A percentile compares a stretch with the other conserved stretches of the same genome.
phyloP scores from a whole-genome alignment of 2,329 filamentous ascomycete species.

The Penicillium psychrosexuale region DNA sequence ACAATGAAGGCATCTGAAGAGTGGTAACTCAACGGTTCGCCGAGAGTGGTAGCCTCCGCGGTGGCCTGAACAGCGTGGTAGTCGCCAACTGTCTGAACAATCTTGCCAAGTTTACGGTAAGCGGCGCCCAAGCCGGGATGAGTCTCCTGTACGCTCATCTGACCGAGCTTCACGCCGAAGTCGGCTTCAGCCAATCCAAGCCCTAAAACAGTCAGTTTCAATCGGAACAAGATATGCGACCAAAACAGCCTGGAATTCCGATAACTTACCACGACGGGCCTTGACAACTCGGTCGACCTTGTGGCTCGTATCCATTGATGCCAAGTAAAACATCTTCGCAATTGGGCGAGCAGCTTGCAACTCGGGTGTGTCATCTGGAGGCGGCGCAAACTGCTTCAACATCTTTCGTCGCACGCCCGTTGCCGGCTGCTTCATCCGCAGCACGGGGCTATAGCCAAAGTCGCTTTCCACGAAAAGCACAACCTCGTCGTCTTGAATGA shows the following conservation, averaged over 20 bases:
- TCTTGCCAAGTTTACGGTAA: constrained; percentile 90
- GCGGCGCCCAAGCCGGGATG: constrained; percentile 84
- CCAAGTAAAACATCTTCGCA: constrained; percentile 94
- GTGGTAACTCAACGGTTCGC: constrained; percentile 91
- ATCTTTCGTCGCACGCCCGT: constrained; percentile 94
- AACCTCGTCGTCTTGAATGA: constrained; percentile 96
- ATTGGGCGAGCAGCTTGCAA: constrained; percentile 82
- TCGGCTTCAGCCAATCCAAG: constrained; percentile 90
- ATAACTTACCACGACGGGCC: constrained; percentile 71
- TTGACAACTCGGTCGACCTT: constrained; percentile 95
- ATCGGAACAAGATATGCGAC: not conserved
- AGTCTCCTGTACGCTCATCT: constrained; percentile 84
- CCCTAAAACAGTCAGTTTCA: constrained; percentile 51
- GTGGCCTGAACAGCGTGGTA: constrained; percentile 96
- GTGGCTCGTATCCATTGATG: constrained; percentile 94
- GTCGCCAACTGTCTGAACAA: constrained; percentile 89
- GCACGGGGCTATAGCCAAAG: constrained; percentile 94
- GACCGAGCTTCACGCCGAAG: constrained; percentile 83
- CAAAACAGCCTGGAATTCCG: not conserved
- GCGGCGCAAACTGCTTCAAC: constrained; percentile 96
- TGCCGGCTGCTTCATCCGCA: constrained; percentile 93
- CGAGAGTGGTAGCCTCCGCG: constrained; percentile 89
- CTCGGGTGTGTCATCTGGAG: constrained; percentile 94
- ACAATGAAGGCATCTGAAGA: constrained; percentile 95
- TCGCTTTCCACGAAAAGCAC: constrained; percentile 98